These are phyloP conservation scores for Eucalyptus polyanthemos DNA, from an alignment of 345 rosid genomes.

Conservation along the genomic window DNA sequence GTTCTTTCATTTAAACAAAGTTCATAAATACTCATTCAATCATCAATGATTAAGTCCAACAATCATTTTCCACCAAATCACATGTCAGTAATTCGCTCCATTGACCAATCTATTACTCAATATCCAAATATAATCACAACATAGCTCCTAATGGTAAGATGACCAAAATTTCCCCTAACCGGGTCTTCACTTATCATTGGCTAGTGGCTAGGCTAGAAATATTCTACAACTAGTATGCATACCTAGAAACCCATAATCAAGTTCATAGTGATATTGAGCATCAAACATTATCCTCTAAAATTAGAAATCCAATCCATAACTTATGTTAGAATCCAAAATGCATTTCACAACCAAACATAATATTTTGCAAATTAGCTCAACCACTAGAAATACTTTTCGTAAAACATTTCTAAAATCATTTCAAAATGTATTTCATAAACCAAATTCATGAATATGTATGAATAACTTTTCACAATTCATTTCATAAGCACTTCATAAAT, in stretches of 20 bases:
- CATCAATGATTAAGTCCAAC: not conserved
- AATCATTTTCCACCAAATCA: not conserved
- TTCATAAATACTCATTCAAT: not conserved
- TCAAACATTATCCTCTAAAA: no score
- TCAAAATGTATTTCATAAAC: no score
- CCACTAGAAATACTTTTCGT: no score
- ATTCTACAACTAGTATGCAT: not conserved
- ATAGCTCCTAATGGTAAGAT: not conserved
- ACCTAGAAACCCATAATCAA: not conserved
- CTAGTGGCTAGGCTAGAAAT: not conserved
- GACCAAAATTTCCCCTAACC: not conserved
- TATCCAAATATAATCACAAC: no score
- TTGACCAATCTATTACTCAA: not conserved
- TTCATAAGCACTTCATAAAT: no score
- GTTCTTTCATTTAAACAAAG: not conserved
- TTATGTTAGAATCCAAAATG: no score
- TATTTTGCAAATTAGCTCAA: no score
- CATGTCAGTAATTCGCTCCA: not conserved
- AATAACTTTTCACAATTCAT: no score
- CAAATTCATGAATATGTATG: no score
- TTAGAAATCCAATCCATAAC: no score
- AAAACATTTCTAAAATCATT: no score
- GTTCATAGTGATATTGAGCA: not conserved
- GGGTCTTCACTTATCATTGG: not conserved
- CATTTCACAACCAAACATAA: no score